A percentile compares a stretch with the other conserved stretches of the same genome.
These are phyloP conservation scores for Candida bentonensis DNA, from an alignment of 805 yeast species.

Conservation along the genomic window DNA sequence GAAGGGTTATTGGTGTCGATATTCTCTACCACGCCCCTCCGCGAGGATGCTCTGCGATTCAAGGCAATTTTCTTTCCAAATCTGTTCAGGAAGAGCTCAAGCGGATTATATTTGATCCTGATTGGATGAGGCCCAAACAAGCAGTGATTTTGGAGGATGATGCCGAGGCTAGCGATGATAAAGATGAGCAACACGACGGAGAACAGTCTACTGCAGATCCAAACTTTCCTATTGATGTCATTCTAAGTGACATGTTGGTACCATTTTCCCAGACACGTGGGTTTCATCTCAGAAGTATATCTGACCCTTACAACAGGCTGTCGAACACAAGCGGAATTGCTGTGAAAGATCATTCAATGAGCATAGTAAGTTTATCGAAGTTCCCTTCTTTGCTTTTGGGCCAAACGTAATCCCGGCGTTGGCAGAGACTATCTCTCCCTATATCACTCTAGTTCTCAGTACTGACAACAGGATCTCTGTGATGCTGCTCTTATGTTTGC, in stretches of 20 bases:
- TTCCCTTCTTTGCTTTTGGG: no score
- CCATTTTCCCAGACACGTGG: slow-evolving; percentile 35
- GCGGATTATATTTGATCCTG: slow-evolving; percentile 14
- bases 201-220: slow-evolving; percentile 12
- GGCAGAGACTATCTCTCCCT: no score
- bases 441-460: no score
- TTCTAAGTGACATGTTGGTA: slow-evolving; percentile 75
- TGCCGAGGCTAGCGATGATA: slow-evolving; percentile 12
- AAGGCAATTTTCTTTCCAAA: slow-evolving; percentile 68
- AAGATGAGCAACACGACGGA: slow-evolving; percentile 19
- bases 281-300: slow-evolving; percentile 51
- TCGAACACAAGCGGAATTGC: slow-evolving; percentile 78
- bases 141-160: slow-evolving; percentile 9
- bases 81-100: slow-evolving; percentile 23
- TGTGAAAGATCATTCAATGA: slow-evolving; percentile 66
- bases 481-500: slow-evolving; percentile 79
- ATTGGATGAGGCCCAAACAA: slow-evolving; percentile 13
- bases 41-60: slow-evolving; percentile 61
- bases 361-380: slow-evolving; percentile 53
- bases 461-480: slow-evolving; percentile 47
- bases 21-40: slow-evolving; percentile 71
- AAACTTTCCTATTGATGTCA: slow-evolving; percentile 40
- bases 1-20: slow-evolving; percentile 69
- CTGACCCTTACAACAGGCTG: slow-evolving; percentile 78
- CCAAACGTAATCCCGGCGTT: no score